These are phyloP conservation scores for Globisporangium lucens DNA, from an alignment of 352 stramenopile genomes.

Conservation along the genomic window DNA sequence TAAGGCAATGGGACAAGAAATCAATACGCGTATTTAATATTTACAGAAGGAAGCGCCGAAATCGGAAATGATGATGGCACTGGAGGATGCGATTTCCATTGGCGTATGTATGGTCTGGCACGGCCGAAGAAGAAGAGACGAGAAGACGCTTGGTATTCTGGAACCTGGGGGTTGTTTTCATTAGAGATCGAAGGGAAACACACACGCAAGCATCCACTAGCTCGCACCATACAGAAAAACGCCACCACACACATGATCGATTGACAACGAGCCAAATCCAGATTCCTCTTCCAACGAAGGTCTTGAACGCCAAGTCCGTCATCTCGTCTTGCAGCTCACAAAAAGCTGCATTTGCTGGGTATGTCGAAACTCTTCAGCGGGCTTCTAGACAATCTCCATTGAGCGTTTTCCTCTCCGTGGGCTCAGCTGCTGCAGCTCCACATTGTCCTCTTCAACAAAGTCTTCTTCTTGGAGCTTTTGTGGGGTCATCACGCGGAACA, in stretches of 20 bases:
- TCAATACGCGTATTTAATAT: constrained; percentile 13
- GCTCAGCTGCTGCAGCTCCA: constrained; percentile 21
- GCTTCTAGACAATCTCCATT: constrained; percentile 47
- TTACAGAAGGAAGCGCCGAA: constrained; percentile 4
- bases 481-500: constrained; percentile 81
- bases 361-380: not conserved
- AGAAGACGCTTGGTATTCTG: constrained; percentile 4
- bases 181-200: constrained; percentile 16
- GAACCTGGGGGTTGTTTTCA: constrained; percentile 11
- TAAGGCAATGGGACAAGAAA: constrained; percentile 4
- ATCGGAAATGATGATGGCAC: not conserved
- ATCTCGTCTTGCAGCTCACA: not conserved
- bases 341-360: not conserved
- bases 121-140: constrained; percentile 1
- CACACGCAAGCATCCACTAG: constrained; percentile 17
- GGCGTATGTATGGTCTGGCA: not conserved
- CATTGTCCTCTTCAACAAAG: constrained; percentile 36
- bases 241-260: constrained; percentile 16
- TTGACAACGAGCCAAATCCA: constrained; percentile 12
- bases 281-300: constrained; percentile 24
- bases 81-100: not conserved
- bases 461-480: constrained; percentile 69
- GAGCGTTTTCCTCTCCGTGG: constrained; percentile 22
- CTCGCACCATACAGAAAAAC: constrained; percentile 16
- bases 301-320: not conserved